Conservation (phyloP, 2,329 filamentous ascomycete genomes). For the Purpureocillium lavendulum region DNA sequence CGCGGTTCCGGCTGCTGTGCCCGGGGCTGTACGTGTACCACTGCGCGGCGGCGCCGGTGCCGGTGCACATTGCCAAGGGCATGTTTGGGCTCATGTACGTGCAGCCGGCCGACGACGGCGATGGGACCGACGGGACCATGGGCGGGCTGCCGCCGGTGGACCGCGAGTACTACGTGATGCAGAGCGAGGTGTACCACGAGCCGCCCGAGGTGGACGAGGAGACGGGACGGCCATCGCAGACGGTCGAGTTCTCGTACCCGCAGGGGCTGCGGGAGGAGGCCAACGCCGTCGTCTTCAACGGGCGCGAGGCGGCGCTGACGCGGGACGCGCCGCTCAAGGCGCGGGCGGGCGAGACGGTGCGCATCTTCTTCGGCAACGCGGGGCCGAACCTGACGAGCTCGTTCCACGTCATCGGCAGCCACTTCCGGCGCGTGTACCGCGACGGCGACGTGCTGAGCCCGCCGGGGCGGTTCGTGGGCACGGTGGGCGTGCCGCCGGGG, state of each 20-base stretch:
- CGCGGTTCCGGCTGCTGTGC: slow-evolving; percentile 17
- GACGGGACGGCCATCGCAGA: slow-evolving; percentile 14
- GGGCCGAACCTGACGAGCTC: slow-evolving; percentile 24
- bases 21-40: slow-evolving; percentile 25
- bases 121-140: too few relatives aligned
- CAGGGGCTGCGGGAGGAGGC: slow-evolving; percentile 22
- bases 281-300: slow-evolving; percentile 22
- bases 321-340: slow-evolving; percentile 20
- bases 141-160: slow-evolving; percentile 19
- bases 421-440: slow-evolving; percentile 19
- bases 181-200: slow-evolving; percentile 27
- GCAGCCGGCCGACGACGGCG: slow-evolving; percentile 19
- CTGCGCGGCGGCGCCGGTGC: slow-evolving; percentile 24
- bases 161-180: slow-evolving; percentile 26
- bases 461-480: slow-evolving; percentile 16
- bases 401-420: slow-evolving; percentile 24
- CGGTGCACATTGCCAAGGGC: slow-evolving; percentile 26
- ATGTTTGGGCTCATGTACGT: slow-evolving; percentile 28
- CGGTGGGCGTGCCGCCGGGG: slow-evolving; percentile 18
- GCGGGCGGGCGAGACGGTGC: slow-evolving; percentile 17
- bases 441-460: slow-evolving; percentile 22
- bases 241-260: slow-evolving; percentile 25
- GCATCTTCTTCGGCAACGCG: slow-evolving; percentile 26
- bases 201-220: slow-evolving; percentile 21
- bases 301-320: slow-evolving; percentile 21